Conservation (phyloP, 495 filamentous ascomycete genomes). For the Rusavskia elegans region DNA sequence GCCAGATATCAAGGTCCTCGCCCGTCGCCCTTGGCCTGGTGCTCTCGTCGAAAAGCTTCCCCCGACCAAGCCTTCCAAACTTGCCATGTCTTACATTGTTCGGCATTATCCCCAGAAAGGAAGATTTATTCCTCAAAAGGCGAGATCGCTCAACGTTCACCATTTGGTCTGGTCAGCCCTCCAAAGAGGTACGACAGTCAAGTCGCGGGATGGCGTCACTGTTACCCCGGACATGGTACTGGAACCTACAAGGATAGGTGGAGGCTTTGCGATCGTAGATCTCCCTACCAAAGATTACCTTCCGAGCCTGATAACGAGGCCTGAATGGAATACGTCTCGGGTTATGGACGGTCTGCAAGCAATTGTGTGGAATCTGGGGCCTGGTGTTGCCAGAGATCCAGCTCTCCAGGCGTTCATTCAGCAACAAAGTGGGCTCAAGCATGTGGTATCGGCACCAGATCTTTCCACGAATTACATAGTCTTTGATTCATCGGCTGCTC, state of each 20-base stretch:
- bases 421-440: slow-evolving; percentile 40
- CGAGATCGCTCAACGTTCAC: slow-evolving; percentile 40
- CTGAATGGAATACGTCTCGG: slow-evolving; percentile 53
- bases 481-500: slow-evolving; percentile 43
- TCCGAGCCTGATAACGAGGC: slow-evolving; percentile 42
- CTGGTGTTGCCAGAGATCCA: slow-evolving; percentile 43
- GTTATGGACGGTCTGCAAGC: slow-evolving; percentile 50
- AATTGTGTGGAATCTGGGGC: slow-evolving; percentile 70
- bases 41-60: slow-evolving; percentile 48
- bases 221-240: slow-evolving; percentile 55
- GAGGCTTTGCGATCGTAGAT: slow-evolving; percentile 67
- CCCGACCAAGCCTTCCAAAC: slow-evolving; percentile 39
- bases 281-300: slow-evolving; percentile 55
- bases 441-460: slow-evolving; percentile 60
- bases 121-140: slow-evolving; percentile 55
- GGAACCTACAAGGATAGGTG: slow-evolving; percentile 33
- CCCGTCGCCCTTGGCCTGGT: slow-evolving; percentile 73
- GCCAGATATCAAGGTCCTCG: slow-evolving; percentile 55
- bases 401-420: slow-evolving; percentile 53
- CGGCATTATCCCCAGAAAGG: slow-evolving; percentile 59
- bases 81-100: slow-evolving; percentile 74
- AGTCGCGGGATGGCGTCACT: slow-evolving; percentile 33
- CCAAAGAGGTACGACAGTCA: slow-evolving; percentile 37
- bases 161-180: slow-evolving; percentile 36
- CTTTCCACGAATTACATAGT: slow-evolving; percentile 56